Conservation (phyloP, 345 rosid genomes). For the Sapria himalayana region DNA sequence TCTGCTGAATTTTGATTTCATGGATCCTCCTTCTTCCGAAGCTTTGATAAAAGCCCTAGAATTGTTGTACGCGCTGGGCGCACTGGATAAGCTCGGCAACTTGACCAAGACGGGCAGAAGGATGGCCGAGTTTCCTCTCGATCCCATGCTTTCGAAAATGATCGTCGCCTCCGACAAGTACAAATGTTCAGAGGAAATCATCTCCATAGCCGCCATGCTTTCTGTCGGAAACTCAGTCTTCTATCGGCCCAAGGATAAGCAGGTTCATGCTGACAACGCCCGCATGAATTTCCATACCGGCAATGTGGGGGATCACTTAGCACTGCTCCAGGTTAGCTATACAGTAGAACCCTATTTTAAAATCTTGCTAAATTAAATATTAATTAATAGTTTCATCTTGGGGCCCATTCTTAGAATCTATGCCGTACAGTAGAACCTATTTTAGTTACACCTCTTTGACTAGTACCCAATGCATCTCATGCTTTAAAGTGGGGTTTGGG, state of each 20-base stretch:
- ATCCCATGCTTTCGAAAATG: constrained; percentile 83
- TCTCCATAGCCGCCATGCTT: constrained; percentile 83
- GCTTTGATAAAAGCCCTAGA: constrained; percentile 80
- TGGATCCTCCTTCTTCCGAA: constrained; percentile 98
- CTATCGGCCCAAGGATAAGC: constrained; percentile 94
- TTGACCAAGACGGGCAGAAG: constrained; percentile 85
- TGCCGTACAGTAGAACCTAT: too few relatives aligned
- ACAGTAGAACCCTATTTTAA: too few relatives aligned
- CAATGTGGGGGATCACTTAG: constrained; percentile 84
- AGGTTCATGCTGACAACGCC: constrained; percentile 94
- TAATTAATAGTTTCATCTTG: too few relatives aligned
- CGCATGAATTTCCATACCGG: constrained; percentile 83
- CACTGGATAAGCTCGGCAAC: constrained; percentile 78
- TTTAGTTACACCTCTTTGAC: too few relatives aligned
- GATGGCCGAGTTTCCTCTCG: constrained; percentile 96
- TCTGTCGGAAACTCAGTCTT: constrained; percentile 85
- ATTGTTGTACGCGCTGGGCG: constrained; percentile 68
- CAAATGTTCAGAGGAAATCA: constrained; percentile 81
- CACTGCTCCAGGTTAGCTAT: constrained; percentile 63
- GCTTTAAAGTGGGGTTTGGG: too few relatives aligned
- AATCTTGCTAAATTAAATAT: too few relatives aligned
- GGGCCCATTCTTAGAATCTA: too few relatives aligned
- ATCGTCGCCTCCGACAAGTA: constrained; percentile 81
- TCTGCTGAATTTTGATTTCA: constrained; percentile 73
- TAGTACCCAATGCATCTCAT: too few relatives aligned